Evolutionary conservation across 805 yeast species (phyloP).

Genomic region (Teunomyces funiuensis): DNA sequence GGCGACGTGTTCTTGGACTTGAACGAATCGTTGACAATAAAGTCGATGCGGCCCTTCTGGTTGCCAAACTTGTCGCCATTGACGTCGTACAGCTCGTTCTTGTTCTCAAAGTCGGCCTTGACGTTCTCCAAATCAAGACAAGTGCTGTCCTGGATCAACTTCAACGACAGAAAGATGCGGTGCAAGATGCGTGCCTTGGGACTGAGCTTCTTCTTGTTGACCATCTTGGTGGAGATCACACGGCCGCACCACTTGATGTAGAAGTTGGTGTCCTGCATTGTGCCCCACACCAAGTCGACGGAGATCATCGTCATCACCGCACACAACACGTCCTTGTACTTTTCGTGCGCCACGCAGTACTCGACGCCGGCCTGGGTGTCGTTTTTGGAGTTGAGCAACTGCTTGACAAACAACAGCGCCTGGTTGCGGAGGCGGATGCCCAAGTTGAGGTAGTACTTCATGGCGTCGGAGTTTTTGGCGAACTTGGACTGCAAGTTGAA

Average conservation of each 20-base stretch:
- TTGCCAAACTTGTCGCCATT: slow-evolving; percentile 33
- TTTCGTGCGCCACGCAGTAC: slow-evolving; percentile 51
- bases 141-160: slow-evolving; percentile 76
- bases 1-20: slow-evolving; percentile 30
- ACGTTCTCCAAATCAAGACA: slow-evolving; percentile 39
- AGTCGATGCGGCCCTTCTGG: slow-evolving; percentile 24
- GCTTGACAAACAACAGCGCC: slow-evolving; percentile 66
- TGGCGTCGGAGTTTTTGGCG: slow-evolving; percentile 60
- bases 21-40: slow-evolving; percentile 19
- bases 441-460: slow-evolving; percentile 66
- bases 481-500: slow-evolving; percentile 76
- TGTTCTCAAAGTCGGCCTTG: slow-evolving; percentile 32
- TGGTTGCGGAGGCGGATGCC: slow-evolving; percentile 76
- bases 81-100: slow-evolving; percentile 33
- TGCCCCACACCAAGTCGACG: slow-evolving; percentile 87
- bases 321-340: slow-evolving; percentile 80
- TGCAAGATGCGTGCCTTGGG: slow-evolving; percentile 77
- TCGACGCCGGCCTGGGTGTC: slow-evolving; percentile 39
- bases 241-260: slow-evolving; percentile 76
- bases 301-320: slow-evolving; percentile 85
- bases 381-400: slow-evolving; percentile 43
- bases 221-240: slow-evolving; percentile 69
- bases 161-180: slow-evolving; percentile 72
- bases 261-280: slow-evolving; percentile 79
- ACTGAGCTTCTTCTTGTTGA: slow-evolving; percentile 59